Conservation (phyloP, 176 grass and related monocot genomes). For the Triticum urartu region DNA sequence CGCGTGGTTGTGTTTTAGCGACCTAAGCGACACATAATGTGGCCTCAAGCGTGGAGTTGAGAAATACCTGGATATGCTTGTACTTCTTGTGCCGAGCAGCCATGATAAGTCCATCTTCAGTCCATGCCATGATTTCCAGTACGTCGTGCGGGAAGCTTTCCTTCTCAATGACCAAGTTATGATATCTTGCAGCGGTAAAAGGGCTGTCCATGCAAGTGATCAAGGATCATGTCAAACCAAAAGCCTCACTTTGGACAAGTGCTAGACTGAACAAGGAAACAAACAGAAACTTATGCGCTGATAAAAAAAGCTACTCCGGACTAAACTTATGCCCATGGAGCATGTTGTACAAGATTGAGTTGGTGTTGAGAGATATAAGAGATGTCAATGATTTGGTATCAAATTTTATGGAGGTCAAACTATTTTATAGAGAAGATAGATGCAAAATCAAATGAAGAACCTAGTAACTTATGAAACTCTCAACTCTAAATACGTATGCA, state of each 20-base stretch:
- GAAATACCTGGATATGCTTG: constrained; percentile 76
- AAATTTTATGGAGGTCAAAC: too few species aligned
- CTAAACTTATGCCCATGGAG: not conserved
- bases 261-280: not conserved
- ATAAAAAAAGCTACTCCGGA: not conserved
- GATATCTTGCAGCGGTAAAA: constrained; percentile 83
- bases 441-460: too few species aligned
- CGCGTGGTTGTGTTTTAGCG: too few species aligned
- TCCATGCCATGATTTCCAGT: constrained; percentile 82
- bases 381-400: too few species aligned
- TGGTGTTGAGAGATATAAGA: too few species aligned
- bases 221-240: not conserved
- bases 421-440: too few species aligned
- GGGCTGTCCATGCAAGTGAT: constrained; percentile 59
- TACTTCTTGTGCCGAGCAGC: constrained; percentile 76
- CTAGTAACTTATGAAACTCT: too few species aligned
- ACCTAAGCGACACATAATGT: too few species aligned
- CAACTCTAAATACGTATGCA: too few species aligned
- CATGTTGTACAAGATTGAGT: too few species aligned
- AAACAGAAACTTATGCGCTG: not conserved
- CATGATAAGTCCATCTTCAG: constrained; percentile 90
- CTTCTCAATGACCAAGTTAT: constrained; percentile 90
- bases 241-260: not conserved
- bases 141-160: constrained; percentile 75
- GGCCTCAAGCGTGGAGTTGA: not conserved